phyloP scores from a whole-genome alignment of 1,139 yeast genomes.

The Lipomyces yarrowii region DNA sequence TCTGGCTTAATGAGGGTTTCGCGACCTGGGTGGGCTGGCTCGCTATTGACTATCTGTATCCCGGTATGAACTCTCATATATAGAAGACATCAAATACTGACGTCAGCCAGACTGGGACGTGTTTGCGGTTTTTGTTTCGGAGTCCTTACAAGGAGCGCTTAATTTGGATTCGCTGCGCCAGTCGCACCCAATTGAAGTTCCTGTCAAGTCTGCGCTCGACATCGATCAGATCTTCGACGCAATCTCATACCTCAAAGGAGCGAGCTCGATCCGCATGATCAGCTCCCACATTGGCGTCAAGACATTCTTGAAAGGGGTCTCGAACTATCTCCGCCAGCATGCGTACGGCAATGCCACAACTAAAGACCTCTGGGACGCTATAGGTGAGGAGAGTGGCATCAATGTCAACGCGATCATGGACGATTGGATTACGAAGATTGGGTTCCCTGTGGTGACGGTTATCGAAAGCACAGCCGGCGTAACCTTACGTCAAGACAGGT shows the following conservation, averaged over 20 bases:
- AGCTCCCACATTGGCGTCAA: constrained; percentile 69
- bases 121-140: constrained; percentile 64
- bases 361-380: constrained; percentile 60
- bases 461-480: constrained; percentile 40
- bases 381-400: constrained; percentile 57
- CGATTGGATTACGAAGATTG: constrained; percentile 65
- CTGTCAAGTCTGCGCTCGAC: constrained; percentile 71
- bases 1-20: constrained; percentile 83
- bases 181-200: constrained; percentile 79
- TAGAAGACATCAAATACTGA: background rate
- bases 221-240: constrained; percentile 79
- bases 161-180: constrained; percentile 68
- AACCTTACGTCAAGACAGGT: constrained; percentile 56
- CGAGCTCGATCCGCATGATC: constrained; percentile 72
- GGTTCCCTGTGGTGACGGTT: constrained; percentile 63
- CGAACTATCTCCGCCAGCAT: constrained; percentile 60
- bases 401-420: constrained; percentile 59
- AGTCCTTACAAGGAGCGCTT: constrained; percentile 65
- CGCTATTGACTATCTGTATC: constrained; percentile 65
- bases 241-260: constrained; percentile 75
- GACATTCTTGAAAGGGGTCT: constrained; percentile 63
- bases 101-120: constrained; percentile 60
- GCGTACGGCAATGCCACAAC: constrained; percentile 64
- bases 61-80: constrained; percentile 37
- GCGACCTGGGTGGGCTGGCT: constrained; percentile 80